phyloP scores from a whole-genome alignment of 2,329 filamentous ascomycete genomes.

The Diaporthe humulicola region DNA sequence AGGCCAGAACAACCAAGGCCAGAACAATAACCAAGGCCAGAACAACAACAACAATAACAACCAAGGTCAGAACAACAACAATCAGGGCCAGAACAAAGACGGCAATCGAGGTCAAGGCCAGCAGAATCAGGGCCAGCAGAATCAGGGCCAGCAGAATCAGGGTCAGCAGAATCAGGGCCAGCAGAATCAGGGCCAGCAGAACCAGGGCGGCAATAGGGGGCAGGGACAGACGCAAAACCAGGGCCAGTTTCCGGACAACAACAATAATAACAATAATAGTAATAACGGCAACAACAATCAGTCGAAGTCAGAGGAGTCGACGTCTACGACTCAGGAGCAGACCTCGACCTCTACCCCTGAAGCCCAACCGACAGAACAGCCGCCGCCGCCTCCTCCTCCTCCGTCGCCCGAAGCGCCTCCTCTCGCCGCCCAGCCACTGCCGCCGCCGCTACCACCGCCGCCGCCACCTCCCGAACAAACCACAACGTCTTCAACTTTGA shows the following conservation, averaged over 20 bases:
- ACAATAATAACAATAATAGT: slow-evolving; percentile 17
- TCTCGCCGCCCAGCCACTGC: not conserved
- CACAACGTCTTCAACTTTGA: not conserved
- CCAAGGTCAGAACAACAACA: not conserved
- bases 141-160: slow-evolving; percentile 12
- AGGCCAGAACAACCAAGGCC: not conserved
- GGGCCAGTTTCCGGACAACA: slow-evolving; percentile 13
- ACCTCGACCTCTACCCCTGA: slow-evolving; percentile 1
- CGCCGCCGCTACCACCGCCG: not conserved
- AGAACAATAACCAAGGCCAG: not conserved
- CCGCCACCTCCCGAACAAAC: not conserved
- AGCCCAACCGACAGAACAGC: not conserved
- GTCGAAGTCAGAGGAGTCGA: slow-evolving; percentile 16
- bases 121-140: slow-evolving; percentile 22
- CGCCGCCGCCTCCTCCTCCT: not conserved
- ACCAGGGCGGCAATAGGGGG: slow-evolving; percentile 3
- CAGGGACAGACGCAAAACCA: slow-evolving; percentile 29
- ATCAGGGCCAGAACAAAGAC: not conserved
- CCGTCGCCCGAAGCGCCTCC: not conserved
- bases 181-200: slow-evolving; percentile 22
- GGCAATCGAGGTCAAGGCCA: slow-evolving; percentile 20
- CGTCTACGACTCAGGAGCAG: slow-evolving; percentile 1
- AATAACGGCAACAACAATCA: slow-evolving; percentile 17
- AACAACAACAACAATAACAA: not conserved
- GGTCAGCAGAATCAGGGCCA: slow-evolving; percentile 14